Base-by-base conservation (phyloP, 2,329 filamentous ascomycete genomes). In the Microdochium nivale region DNA sequence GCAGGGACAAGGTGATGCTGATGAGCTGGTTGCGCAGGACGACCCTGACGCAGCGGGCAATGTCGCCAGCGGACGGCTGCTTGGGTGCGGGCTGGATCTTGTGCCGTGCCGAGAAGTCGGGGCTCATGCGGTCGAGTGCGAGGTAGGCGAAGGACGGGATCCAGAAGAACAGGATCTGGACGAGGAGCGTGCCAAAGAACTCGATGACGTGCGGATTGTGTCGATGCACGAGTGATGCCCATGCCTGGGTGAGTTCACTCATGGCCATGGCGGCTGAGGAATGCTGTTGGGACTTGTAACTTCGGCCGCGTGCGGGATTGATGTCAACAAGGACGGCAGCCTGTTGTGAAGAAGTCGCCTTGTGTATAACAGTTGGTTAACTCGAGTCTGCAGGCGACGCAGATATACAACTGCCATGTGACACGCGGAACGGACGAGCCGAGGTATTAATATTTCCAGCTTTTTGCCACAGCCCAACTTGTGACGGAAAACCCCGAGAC, bases 41-140 rank as follows among this genome's bases (percentile, higher is more conserved):
- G 16, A 80, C 62, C 30, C 52, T 16, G 35, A 70, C 57, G 51
- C 77, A 78, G 55, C 72, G 66, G 2, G 59, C 37, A 24, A 79
- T 67, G n/a, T 80, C 74, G 2, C 58, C 55, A 1, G 59, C 40
- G 1, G 69, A 74, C 1, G 78, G 77, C 56, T 79, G 76, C 49
- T 72, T 74, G 1, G 71, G 70, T 0, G 71, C 67, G 0, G 76
- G 75, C 55, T 81, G 78, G 52, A 80, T 73, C 59, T 80, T 81
- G 66, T 81, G 77, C 3, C 66, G 67, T 8, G 65, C 65, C 0
- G 77, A 74, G 56, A 79, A 80, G 9, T 58, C 47, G 0, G 78
- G 78, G n/a, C 70, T 65, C 11, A 74, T 11, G 10, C 53, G 40
- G 55, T 77, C 73, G 14, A 80, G 67, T 0, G 59, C 61, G 24